Conservation (phyloP, 768 basidiomycete genomes). For the Pisolithus albus region DNA sequence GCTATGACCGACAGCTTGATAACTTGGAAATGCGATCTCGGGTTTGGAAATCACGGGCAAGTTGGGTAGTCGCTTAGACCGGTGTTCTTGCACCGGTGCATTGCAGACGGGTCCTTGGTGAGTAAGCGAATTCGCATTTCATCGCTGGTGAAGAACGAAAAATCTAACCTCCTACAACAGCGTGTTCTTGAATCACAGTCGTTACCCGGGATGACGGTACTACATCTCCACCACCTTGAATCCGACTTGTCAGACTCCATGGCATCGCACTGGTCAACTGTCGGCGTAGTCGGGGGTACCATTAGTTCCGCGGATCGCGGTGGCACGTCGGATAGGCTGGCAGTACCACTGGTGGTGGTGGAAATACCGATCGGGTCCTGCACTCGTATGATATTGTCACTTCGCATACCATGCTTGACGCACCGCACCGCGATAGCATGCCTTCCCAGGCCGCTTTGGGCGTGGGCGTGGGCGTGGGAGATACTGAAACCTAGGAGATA, state of each 20-base stretch:
- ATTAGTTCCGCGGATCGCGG: neutral
- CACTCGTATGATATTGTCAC: neutral
- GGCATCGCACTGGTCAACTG: neutral
- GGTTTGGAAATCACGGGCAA: no score
- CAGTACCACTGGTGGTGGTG: neutral
- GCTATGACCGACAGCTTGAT: no score
- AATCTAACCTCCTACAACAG: no score
- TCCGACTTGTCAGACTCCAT: neutral
- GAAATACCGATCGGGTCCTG: neutral
- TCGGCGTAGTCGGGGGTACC: neutral
- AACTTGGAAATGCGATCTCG: no score
- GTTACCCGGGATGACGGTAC: no score
- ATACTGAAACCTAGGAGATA: neutral
- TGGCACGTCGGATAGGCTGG: neutral
- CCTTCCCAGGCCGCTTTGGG: neutral
- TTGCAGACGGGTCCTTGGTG: no score
- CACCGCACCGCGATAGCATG: neutral
- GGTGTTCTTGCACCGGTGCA: no score
- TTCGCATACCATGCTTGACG: neutral
- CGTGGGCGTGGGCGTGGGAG: neutral
- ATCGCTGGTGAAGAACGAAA: no score
- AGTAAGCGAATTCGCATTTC: no score
- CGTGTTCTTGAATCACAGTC: no score
- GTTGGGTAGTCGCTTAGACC: no score
- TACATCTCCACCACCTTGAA: neutral